Conservation (phyloP, 2,329 filamentous ascomycete genomes). For the Fusarium transvaalense region DNA sequence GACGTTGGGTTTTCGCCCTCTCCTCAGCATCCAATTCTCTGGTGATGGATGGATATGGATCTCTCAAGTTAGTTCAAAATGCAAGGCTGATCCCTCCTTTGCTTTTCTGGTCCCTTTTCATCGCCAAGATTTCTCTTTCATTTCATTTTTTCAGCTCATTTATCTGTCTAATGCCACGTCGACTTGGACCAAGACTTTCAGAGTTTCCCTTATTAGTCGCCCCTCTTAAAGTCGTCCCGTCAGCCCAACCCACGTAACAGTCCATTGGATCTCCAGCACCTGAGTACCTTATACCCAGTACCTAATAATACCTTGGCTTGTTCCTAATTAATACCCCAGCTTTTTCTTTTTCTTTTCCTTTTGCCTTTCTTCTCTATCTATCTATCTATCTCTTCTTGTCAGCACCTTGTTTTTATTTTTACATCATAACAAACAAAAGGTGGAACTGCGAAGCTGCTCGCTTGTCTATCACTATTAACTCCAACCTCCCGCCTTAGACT, state of each 20-base stretch:
- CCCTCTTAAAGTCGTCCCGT: constrained; percentile 6
- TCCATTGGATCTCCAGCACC: background rate
- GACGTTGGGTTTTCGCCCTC: constrained; percentile 47
- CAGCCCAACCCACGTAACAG: constrained; percentile 18
- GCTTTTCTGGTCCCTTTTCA: background rate
- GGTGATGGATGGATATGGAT: background rate
- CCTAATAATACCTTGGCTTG: constrained; percentile 7
- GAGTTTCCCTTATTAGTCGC: constrained; percentile 19
- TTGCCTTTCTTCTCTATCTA: background rate
- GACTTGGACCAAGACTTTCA: background rate
- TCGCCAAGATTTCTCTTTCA: constrained; percentile 10
- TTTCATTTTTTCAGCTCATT: constrained; percentile 1
- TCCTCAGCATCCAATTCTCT: background rate
- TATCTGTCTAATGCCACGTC: constrained; percentile 24
- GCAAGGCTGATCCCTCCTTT: constrained; percentile 19
- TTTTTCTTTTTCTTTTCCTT: background rate
- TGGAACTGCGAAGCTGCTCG: constrained; percentile 10
- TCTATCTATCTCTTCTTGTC: background rate
- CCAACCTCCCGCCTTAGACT: constrained; percentile 24
- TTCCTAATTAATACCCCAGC: constrained; percentile 21
- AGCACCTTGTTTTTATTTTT: constrained; percentile 8
- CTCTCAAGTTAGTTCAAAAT: background rate
- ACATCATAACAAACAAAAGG: constrained; percentile 7
- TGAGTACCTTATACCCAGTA: background rate
- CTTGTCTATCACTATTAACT: constrained; percentile 18